phyloP scores from a whole-genome alignment of 2,329 filamentous ascomycete species.

The Plectosphaerella sp. region DNA sequence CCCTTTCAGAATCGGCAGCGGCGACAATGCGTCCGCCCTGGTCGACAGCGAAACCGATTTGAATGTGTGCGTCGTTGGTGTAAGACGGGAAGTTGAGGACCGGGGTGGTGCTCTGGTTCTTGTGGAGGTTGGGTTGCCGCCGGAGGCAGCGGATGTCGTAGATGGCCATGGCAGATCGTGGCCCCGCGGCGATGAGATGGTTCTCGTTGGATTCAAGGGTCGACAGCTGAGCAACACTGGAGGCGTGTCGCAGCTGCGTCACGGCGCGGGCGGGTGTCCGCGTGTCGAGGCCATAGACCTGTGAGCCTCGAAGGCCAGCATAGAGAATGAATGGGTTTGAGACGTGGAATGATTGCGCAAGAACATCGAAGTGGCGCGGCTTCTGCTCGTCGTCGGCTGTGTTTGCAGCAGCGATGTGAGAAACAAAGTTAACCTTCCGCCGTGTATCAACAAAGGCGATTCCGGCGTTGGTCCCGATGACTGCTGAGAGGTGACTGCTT shows the following conservation, averaged over 20 bases:
- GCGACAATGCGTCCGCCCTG: slow-evolving; percentile 44
- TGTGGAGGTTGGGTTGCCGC: background rate
- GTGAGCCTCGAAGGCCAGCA: slow-evolving; percentile 45
- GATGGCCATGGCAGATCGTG: slow-evolving; percentile 43
- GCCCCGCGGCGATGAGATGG: slow-evolving; percentile 49
- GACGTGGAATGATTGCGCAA: slow-evolving; percentile 43
- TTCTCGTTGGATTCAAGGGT: slow-evolving; percentile 35
- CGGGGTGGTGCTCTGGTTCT: slow-evolving; percentile 18
- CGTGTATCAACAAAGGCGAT: slow-evolving; percentile 21
- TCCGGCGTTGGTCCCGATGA: slow-evolving; percentile 42
- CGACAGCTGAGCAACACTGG: slow-evolving; percentile 44
- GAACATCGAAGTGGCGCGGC: slow-evolving; percentile 28
- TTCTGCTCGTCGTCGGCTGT: slow-evolving; percentile 3
- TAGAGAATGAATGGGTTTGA: slow-evolving; percentile 40
- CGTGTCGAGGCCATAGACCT: slow-evolving; percentile 40
- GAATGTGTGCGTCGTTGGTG: slow-evolving; percentile 41
- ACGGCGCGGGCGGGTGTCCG: slow-evolving; percentile 28
- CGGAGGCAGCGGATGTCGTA: slow-evolving; percentile 50
- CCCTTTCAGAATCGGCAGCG: slow-evolving; percentile 47
- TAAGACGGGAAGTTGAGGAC: slow-evolving; percentile 46
- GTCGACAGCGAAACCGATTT: slow-evolving; percentile 49
- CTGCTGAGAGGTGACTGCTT: no score
- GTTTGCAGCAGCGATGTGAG: background rate
- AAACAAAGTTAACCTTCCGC: no score
- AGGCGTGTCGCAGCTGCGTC: slow-evolving; percentile 28